Conservation (phyloP, 1,284 basidiomycete species). For the Grifola frondosa region DNA sequence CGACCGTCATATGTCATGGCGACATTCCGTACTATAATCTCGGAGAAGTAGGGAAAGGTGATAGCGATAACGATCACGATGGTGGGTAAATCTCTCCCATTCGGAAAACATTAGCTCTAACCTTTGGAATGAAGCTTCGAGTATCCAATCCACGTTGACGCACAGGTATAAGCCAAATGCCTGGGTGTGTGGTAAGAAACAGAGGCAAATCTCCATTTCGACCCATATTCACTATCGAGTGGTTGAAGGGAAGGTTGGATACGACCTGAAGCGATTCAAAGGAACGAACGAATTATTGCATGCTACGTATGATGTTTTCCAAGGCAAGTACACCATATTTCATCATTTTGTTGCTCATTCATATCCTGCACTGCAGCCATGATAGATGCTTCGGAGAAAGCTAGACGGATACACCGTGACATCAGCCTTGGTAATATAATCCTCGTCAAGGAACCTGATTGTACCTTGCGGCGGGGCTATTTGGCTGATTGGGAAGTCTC, state of each 20-base stretch:
- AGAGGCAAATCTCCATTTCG: background rate
- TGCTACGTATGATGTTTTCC: conserved; percentile 8
- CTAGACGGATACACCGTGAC: conserved; percentile 7
- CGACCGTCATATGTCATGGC: background rate
- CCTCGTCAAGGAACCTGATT: conserved; percentile 2
- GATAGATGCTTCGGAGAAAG: conserved; percentile 3
- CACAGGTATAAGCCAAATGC: background rate
- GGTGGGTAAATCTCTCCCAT: background rate
- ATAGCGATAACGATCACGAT: background rate
- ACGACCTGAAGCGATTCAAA: background rate
- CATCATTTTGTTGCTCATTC: background rate
- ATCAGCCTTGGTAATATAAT: conserved; percentile 14
- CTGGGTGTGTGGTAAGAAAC: background rate
- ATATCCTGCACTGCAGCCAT: background rate
- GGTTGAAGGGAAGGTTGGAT: conserved; percentile 8
- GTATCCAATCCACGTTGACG: background rate
- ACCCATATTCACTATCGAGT: conserved; percentile 8
- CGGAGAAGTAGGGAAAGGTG: too few species aligned
- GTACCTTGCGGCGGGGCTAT: conserved; percentile 1
- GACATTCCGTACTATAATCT: background rate
- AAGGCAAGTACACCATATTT: too few species aligned
- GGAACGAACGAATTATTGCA: conserved; percentile 9
- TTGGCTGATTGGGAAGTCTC: conserved; percentile 13
- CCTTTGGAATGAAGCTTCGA: background rate
- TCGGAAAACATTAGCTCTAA: too few species aligned